A percentile compares a stretch with the other conserved stretches of the same genome.
phyloP scores from a whole-genome alignment of 345 rosid genomes.

The Stellera chamaejasme region DNA sequence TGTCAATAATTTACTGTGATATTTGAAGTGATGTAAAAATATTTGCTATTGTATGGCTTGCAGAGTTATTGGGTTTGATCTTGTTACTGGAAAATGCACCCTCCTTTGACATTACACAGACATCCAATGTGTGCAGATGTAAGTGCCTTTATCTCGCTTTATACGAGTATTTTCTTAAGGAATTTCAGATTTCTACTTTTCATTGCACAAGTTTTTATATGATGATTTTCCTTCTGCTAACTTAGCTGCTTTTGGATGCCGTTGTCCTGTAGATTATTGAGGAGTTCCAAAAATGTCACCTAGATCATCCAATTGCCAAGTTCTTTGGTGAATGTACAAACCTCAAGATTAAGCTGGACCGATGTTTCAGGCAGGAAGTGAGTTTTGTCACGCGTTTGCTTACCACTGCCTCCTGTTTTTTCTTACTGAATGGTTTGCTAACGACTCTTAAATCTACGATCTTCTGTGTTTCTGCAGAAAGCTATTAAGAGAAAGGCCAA shows the following conservation, averaged over 20 bases:
- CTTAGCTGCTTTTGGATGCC: background rate
- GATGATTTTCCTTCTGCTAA: background rate
- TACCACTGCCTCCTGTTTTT: background rate
- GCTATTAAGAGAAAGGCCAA: slow-evolving; percentile 85
- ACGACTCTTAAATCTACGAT: background rate
- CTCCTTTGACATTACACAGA: slow-evolving; percentile 80
- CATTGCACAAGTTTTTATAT: background rate
- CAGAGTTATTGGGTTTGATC: background rate
- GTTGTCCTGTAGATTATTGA: slow-evolving; percentile 58
- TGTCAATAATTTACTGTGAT: no score
- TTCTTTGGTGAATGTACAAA: slow-evolving; percentile 87
- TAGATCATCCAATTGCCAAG: slow-evolving; percentile 72
- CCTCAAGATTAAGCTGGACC: slow-evolving; percentile 77
- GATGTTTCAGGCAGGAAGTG: slow-evolving; percentile 82
- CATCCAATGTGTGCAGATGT: slow-evolving; percentile 95
- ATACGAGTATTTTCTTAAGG: no score
- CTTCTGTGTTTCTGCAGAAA: slow-evolving; percentile 40
- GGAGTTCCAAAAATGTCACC: slow-evolving; percentile 19
- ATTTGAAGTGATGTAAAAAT: no score
- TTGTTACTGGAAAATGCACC: slow-evolving; percentile 48
- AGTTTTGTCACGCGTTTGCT: slow-evolving; percentile 10
- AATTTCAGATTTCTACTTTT: background rate
- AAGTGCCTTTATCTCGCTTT: slow-evolving; percentile 15
- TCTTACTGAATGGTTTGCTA: background rate
- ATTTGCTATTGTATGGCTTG: no score